These are phyloP conservation scores for Arachis monticola DNA, from an alignment of 331 rosid species.

Conservation along the genomic window DNA sequence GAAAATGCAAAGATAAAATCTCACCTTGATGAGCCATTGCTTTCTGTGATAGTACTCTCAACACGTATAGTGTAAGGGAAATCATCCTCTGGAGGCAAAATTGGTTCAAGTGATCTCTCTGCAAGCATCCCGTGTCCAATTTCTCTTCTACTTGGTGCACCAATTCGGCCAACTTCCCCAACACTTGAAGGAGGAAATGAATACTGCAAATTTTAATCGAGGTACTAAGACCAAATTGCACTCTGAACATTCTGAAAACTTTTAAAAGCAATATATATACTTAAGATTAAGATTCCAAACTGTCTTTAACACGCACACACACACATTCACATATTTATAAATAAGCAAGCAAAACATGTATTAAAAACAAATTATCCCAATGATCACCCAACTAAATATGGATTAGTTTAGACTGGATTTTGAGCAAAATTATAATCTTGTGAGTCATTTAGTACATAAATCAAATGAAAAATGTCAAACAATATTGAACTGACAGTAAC, in stretches of 20 bases:
- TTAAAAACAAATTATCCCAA: constrained; percentile 6
- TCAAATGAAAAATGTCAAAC: neutral
- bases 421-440: neutral
- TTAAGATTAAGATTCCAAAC: no score
- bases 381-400: neutral
- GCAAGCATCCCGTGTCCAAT: constrained; percentile 98
- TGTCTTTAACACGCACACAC: neutral
- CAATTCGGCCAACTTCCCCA: constrained; percentile 97
- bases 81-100: constrained; percentile 82
- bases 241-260: neutral
- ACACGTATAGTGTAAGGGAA: constrained; percentile 95
- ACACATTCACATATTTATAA: neutral
- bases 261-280: neutral
- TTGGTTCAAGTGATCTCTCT: constrained; percentile 92
- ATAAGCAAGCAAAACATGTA: neutral
- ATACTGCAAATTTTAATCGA: constrained; percentile 62
- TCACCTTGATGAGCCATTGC: constrained; percentile 99
- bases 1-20: neutral
- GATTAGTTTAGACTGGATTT: constrained; percentile 7
- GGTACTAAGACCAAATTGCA: constrained; percentile 29
- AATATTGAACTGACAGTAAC: constrained; percentile 1
- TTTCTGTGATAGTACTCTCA: constrained; percentile 97
- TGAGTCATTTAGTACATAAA: constrained; percentile 13
- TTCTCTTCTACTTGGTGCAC: constrained; percentile 97
- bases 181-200: constrained; percentile 96